Base-by-base conservation (phyloP, 768 basidiomycete genomes). In the Amanita jacksonii region DNA sequence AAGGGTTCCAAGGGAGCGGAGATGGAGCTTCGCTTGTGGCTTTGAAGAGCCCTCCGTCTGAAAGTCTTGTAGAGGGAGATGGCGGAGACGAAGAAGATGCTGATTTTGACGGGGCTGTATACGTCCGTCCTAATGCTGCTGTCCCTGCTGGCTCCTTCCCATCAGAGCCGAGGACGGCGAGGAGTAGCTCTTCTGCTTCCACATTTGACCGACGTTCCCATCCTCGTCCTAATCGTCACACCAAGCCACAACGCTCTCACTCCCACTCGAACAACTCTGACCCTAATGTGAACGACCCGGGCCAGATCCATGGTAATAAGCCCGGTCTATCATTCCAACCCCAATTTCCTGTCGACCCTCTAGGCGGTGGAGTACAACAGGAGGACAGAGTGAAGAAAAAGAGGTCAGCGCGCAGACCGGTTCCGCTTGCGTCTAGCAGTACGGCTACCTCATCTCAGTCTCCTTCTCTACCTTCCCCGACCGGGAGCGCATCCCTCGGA, bases 1-100 rank as follows among this genome's bases (percentile, higher is more conserved):
- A 44, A 36, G 43, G 43, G 6, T 44, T 44, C 13, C 43, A 44
- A 36, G 43, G 43, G 12, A 44, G 43, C 18, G 43, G 33, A 6
- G 43, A 22, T 18, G 43, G 23, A 6, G 43, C 20, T 31, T 8
- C 19, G 31, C 12, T 34, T 7, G 41, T 15, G 6, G 30, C 18
- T 6, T 13, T 44, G 2, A 24, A 34, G 19, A 22, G 22, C 28
- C 35, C 32, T 13, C 18, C 18, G 16, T n/a, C 18, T 15, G 20
- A 16, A 20, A 19, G 19, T 38, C 7, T 12, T n/a, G 20, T 7
- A 34, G 18, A 15, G 18, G 43, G 19, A 22, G 24, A 15, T 9
- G 43, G 7, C 3, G 6, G 5, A 16, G 43, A 36, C 16, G 43
- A 44, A 27, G 43, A 44, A 27, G 34, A 20, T 1, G 43, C 24